Percentiles rank a stretch among this genome's conserved stretches.
phyloP scores from a whole-genome alignment of 2,329 filamentous ascomycete species.

The Cytospora leucostoma region DNA sequence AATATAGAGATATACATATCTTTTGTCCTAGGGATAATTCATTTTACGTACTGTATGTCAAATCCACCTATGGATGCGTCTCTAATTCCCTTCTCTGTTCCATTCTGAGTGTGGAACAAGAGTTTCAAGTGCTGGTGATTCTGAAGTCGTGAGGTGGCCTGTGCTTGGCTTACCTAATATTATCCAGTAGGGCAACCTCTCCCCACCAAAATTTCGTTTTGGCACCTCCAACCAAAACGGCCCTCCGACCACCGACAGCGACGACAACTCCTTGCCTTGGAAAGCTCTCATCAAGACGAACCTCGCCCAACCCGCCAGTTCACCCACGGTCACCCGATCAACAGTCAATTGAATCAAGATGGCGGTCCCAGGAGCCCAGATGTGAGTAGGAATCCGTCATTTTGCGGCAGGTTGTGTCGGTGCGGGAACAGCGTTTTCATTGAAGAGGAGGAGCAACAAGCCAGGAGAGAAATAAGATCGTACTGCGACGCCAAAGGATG shows the following conservation, averaged over 20 bases:
- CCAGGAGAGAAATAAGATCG: background rate
- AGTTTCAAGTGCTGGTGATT: background rate
- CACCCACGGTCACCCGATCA: conserved; percentile 34
- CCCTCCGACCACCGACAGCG: conserved; percentile 21
- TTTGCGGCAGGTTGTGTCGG: background rate
- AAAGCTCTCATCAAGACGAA: conserved; percentile 18
- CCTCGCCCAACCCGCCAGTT: conserved; percentile 34
- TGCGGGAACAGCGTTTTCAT: background rate
- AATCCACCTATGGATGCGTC: no score
- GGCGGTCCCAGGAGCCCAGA: conserved; percentile 63
- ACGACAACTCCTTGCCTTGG: conserved; percentile 31
- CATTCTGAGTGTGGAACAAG: background rate
- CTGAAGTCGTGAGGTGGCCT: background rate
- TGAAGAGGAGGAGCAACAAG: conserved; percentile 6
- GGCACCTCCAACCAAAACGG: conserved; percentile 9
- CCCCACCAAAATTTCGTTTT: conserved; percentile 3
- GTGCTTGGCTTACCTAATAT: background rate
- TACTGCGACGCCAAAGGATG: background rate
- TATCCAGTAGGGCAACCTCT: conserved; percentile 2
- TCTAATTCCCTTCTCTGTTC: no score
- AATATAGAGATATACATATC: no score
- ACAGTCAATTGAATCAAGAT: conserved; percentile 50
- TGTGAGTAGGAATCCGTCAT: conserved; percentile 49
- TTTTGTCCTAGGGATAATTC: no score
- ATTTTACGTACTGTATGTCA: no score